These are phyloP conservation scores for Tolypocladium guangdongense DNA, from an alignment of 2,329 filamentous ascomycete genomes.

Conservation along the genomic window DNA sequence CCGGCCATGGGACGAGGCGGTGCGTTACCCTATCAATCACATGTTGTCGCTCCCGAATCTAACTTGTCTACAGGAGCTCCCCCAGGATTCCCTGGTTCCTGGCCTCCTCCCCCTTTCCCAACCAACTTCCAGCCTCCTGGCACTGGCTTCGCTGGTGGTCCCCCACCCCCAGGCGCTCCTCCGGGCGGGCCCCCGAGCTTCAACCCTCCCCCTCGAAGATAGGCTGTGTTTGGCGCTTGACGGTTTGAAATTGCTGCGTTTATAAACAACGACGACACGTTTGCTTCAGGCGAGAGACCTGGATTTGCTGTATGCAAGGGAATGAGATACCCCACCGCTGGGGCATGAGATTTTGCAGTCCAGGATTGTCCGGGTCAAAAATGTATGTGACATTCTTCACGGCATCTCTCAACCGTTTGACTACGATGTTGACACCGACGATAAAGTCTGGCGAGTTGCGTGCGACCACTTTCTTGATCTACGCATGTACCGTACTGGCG, in stretches of 20 bases:
- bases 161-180: constrained; percentile 16
- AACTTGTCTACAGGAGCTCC: constrained; percentile 29
- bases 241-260: constrained; percentile 12
- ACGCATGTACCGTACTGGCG: background rate
- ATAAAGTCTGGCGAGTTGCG: background rate
- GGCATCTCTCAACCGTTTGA: background rate
- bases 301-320: constrained; percentile 9
- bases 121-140: constrained; percentile 3
- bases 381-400: constrained; percentile 5
- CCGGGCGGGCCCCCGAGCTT: constrained; percentile 58
- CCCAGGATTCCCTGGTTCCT: constrained; percentile 36
- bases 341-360: background rate
- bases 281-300: constrained; percentile 10
- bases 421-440: constrained; percentile 2
- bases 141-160: constrained; percentile 5
- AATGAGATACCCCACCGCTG: background rate
- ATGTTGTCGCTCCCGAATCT: constrained; percentile 12
- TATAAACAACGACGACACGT: constrained; percentile 14
- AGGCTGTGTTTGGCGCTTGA: constrained; percentile 18
- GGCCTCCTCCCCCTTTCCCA: constrained; percentile 3
- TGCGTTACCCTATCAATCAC: constrained; percentile 24
- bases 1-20: constrained; percentile 40
- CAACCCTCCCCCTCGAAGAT: constrained; percentile 59
- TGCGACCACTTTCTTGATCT: background rate
- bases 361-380: constrained; percentile 1